Conservation (phyloP, 139 green algal genomes). For the Diplosphaera chodatii region DNA sequence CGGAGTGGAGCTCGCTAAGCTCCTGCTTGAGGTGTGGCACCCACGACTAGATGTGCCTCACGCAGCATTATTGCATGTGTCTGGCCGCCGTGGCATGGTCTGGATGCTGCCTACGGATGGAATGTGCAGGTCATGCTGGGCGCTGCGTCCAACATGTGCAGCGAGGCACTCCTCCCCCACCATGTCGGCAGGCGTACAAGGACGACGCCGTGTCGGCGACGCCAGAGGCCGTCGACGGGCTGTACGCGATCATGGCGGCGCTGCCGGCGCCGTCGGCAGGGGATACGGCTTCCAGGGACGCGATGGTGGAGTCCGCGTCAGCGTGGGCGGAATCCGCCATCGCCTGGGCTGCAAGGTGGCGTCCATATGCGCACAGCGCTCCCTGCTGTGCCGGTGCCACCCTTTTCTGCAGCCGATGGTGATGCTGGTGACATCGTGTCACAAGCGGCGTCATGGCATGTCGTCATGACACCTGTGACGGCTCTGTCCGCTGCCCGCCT, state of each 20-base stretch:
- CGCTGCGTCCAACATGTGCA: background rate
- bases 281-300: background rate
- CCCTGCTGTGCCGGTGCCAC: background rate
- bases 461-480: too few relatives aligned
- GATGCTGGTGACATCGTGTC: too few relatives aligned
- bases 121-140: background rate
- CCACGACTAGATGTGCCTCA: background rate
- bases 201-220: background rate
- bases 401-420: too few relatives aligned
- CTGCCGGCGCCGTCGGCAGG: background rate
- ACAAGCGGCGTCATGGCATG: too few relatives aligned
- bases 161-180: background rate
- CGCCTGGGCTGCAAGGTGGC: background rate
- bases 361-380: background rate
- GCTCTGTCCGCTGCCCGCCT: too few relatives aligned
- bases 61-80: too few relatives aligned
- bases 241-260: background rate
- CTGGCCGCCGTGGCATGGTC: too few relatives aligned
- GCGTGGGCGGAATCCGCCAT: background rate
- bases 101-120: too few relatives aligned
- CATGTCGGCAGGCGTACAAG: background rate
- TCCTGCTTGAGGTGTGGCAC: background rate
- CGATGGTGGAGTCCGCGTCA: background rate
- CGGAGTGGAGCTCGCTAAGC: constrained; percentile 3
- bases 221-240: background rate